Percentiles rank a stretch among this genome's conserved stretches.
These are phyloP conservation scores for Mucor indicus DNA, from an alignment of 371 early-diverging fungal species.

Conservation along the genomic window DNA sequence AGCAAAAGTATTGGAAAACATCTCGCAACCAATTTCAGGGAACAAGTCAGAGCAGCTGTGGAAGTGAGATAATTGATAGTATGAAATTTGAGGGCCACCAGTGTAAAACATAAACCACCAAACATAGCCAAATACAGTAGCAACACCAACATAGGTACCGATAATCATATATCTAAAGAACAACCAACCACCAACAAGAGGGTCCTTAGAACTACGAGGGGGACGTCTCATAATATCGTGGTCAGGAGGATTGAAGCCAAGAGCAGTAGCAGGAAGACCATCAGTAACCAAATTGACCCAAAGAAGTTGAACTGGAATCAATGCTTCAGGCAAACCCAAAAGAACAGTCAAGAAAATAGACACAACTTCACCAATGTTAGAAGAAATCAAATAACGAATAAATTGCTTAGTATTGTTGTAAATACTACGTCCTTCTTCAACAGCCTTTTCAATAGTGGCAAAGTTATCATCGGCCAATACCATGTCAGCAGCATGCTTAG, in stretches of 20 bases:
- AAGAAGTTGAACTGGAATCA: slow-evolving; percentile 95
- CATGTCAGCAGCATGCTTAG: slow-evolving; percentile 97
- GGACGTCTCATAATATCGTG: slow-evolving; percentile 91
- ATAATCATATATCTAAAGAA: slow-evolving; percentile 92
- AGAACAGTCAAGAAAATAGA: slow-evolving; percentile 93
- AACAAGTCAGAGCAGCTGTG: slow-evolving; percentile 82
- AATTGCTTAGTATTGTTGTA: slow-evolving; percentile 98
- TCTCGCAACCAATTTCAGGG: slow-evolving; percentile 89
- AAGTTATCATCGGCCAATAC: slow-evolving; percentile 97
- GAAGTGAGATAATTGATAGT: slow-evolving; percentile 87
- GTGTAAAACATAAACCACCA: slow-evolving; percentile 96
- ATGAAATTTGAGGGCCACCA: slow-evolving; percentile 85
- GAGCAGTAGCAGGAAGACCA: slow-evolving; percentile 95
- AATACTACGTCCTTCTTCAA: slow-evolving; percentile 95
- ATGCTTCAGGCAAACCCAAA: slow-evolving; percentile 93
- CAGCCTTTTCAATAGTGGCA: slow-evolving; percentile 93
- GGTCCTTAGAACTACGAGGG: slow-evolving; percentile 84
- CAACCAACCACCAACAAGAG: slow-evolving; percentile 90
- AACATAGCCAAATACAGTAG: slow-evolving; percentile 95
- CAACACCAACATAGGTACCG: slow-evolving; percentile 90
- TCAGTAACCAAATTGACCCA: slow-evolving; percentile 99
- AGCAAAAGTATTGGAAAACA: slow-evolving; percentile 80
- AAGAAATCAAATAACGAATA: slow-evolving; percentile 94
- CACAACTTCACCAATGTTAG: slow-evolving; percentile 88
- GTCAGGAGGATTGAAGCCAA: slow-evolving; percentile 98